These are phyloP conservation scores for Medicago ruthenica DNA, from an alignment of 306 rosid genomes.

Conservation along the genomic window DNA sequence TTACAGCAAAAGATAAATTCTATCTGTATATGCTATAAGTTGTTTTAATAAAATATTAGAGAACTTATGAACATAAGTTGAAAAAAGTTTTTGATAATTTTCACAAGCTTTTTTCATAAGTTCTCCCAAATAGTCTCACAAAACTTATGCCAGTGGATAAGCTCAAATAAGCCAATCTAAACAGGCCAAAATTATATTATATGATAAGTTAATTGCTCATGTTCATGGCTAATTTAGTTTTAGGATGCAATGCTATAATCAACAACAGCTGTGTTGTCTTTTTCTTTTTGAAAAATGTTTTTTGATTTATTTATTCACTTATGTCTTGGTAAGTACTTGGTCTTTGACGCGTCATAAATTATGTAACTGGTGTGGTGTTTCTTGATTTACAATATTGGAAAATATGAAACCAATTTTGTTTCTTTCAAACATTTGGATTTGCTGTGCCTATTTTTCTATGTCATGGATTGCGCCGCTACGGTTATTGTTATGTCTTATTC, in stretches of 20 bases:
- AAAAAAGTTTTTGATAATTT: no score
- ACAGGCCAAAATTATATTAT: neutral
- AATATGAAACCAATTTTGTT: neutral
- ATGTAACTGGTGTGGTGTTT: constrained; percentile 23
- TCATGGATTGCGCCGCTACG: neutral
- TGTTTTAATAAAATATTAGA: no score
- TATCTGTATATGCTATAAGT: no score
- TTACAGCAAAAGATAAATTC: no score
- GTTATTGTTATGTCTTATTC: constrained; percentile 1
- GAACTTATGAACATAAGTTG: no score
- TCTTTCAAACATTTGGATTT: constrained; percentile 5
- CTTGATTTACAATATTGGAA: neutral
- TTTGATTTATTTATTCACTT: neutral
- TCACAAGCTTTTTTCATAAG: no score
- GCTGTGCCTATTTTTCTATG: neutral
- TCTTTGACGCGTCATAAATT: constrained; percentile 1
- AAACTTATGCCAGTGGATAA: no score
- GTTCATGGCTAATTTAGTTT: neutral
- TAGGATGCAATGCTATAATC: neutral
- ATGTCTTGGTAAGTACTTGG: neutral
- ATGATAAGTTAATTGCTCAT: neutral
- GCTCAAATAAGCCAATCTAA: no score
- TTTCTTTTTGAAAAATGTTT: neutral
- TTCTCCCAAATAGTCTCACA: no score
- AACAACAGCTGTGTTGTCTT: neutral